Evolutionary conservation across 306 rosid species (phyloP).

Genomic region (Cicer cuneatum): DNA sequence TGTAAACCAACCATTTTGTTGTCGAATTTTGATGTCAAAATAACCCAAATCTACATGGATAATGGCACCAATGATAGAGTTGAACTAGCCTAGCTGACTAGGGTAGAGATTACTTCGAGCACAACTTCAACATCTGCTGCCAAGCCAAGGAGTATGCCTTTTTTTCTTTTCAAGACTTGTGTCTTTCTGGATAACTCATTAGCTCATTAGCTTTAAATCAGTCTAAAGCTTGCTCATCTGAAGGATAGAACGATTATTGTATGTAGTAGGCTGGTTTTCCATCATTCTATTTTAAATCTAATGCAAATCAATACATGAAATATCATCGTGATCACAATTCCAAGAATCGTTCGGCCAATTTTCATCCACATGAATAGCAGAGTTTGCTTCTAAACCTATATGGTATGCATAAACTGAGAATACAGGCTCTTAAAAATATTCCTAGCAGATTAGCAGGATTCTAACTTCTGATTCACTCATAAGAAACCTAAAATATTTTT

Average conservation of each 20-base stretch:
- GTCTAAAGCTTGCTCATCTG: background rate
- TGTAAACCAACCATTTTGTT: too few species aligned
- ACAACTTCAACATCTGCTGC: background rate
- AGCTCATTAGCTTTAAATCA: background rate
- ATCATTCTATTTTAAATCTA: background rate
- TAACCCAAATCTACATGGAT: too few species aligned
- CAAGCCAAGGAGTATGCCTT: background rate
- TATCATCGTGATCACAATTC: background rate
- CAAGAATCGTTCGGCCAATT: conserved; percentile 1
- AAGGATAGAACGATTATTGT: background rate
- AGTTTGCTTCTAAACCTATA: conserved; percentile 23
- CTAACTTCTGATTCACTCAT: background rate
- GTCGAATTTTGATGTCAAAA: too few species aligned
- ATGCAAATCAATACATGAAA: background rate
- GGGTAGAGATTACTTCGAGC: background rate
- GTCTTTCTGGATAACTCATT: background rate
- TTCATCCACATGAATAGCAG: background rate
- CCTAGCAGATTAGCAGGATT: background rate
- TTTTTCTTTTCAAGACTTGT: background rate
- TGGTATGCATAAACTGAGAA: background rate
- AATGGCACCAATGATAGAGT: background rate
- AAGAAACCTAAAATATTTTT: background rate
- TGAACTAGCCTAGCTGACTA: background rate
- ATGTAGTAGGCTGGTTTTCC: background rate
- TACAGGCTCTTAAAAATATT: background rate